These are phyloP conservation scores for Lactifluus hygrophoroides DNA, from an alignment of 768 basidiomycete genomes.

Conservation along the genomic window DNA sequence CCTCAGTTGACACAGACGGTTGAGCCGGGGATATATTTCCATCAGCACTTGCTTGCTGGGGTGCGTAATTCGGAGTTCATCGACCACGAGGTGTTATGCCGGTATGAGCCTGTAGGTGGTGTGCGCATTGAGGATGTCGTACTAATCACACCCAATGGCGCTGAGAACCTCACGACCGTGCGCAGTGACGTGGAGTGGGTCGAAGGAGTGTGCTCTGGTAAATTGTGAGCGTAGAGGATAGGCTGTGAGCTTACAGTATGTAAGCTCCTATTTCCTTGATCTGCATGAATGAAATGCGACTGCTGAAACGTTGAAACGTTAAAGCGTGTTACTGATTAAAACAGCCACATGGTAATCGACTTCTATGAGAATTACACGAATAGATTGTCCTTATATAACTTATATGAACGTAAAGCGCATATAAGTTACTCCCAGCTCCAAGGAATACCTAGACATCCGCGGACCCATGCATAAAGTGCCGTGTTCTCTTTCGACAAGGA, in stretches of 20 bases:
- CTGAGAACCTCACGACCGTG: slow-evolving; percentile 81
- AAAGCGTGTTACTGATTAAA: no score
- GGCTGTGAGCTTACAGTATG: no score
- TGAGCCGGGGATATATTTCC: slow-evolving; percentile 87
- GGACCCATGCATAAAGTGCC: no score
- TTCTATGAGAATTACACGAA: no score
- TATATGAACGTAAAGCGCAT: no score
- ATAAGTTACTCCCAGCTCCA: no score
- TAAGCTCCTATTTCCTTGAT: no score
- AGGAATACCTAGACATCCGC: no score
- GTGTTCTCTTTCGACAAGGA: no score
- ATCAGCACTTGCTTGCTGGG: slow-evolving; percentile 62
- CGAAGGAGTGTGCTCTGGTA: slow-evolving; percentile 74
- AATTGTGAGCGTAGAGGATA: slow-evolving; percentile 22
- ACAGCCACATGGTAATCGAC: no score
- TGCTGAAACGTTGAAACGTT: no score
- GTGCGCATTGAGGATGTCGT: slow-evolving; percentile 93
- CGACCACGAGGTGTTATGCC: slow-evolving; percentile 55
- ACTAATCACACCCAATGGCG: slow-evolving; percentile 61
- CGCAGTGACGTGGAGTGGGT: slow-evolving; percentile 76
- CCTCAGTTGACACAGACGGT: slow-evolving; percentile 50
- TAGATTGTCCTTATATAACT: no score
- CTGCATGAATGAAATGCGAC: neutral
- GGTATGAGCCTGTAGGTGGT: slow-evolving; percentile 79
- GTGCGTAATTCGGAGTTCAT: slow-evolving; percentile 57